Percentiles rank a stretch among this genome's conserved stretches.
Evolutionary conservation across 768 basidiomycete genomes (phyloP).

Genomic region (Panellus pusillus): DNA sequence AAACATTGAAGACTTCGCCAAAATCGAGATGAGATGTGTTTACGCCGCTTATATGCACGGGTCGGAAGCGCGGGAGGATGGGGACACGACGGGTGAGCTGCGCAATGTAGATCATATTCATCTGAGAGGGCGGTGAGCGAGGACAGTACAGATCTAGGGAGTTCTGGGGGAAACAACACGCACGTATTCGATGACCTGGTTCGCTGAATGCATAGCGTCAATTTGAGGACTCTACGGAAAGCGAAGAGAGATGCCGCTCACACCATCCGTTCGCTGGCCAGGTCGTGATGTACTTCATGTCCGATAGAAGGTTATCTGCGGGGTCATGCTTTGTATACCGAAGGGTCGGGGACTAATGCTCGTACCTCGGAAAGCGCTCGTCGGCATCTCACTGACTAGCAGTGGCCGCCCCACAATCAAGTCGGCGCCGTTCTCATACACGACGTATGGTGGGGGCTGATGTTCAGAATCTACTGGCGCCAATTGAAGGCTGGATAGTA

Average conservation of each 20-base stretch:
- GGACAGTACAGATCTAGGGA: too few relatives aligned
- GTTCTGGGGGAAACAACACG: neutral
- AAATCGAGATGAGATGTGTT: slow-evolving; percentile 28
- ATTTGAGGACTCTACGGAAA: slow-evolving; percentile 1
- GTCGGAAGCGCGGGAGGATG: slow-evolving; percentile 35
- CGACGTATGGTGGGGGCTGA: too few relatives aligned
- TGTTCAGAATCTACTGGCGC: too few relatives aligned
- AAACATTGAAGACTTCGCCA: slow-evolving; percentile 36
- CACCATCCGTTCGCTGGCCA: slow-evolving; percentile 52
- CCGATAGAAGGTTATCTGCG: slow-evolving; percentile 43
- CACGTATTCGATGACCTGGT: slow-evolving; percentile 12
- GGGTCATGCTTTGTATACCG: neutral
- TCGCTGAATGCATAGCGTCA: neutral
- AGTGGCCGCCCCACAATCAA: too few relatives aligned
- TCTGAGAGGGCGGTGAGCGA: slow-evolving; percentile 17
- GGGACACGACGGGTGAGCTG: slow-evolving; percentile 35
- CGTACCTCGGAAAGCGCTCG: neutral
- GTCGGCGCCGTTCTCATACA: too few relatives aligned
- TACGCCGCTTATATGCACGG: slow-evolving; percentile 25
- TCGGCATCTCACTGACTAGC: neutral
- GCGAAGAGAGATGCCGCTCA: slow-evolving; percentile 43
- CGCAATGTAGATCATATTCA: slow-evolving; percentile 36
- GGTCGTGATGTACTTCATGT: slow-evolving; percentile 45
- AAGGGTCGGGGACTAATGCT: too few relatives aligned
- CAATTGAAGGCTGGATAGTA: too few relatives aligned